phyloP scores from a whole-genome alignment of 371 early-diverging fungal genomes.

The Mucor mucedo region DNA sequence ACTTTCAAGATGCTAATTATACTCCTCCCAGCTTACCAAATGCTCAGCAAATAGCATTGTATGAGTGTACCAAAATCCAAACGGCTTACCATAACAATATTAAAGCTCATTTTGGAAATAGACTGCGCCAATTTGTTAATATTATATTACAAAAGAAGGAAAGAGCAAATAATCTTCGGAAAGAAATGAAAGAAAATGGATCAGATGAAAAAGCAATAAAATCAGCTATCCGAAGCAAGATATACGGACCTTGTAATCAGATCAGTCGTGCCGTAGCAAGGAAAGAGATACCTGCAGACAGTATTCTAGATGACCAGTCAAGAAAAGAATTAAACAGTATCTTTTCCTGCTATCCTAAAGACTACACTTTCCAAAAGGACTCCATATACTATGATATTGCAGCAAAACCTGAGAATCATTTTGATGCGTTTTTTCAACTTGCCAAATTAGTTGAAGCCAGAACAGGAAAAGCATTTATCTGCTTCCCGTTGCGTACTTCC shows the following conservation, averaged over 20 bases:
- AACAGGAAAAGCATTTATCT: not conserved
- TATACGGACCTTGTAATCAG: not conserved
- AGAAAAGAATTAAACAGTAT: not conserved
- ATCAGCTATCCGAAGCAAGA: not conserved
- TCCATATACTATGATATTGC: not conserved
- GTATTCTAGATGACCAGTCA: not conserved
- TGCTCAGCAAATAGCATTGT: constrained; percentile 8
- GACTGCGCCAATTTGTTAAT: not conserved
- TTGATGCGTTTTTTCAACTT: not conserved
- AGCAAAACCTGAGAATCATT: not conserved
- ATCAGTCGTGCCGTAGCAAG: not conserved
- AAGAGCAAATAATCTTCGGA: not conserved
- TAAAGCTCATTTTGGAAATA: constrained; percentile 6
- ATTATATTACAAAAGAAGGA: not conserved
- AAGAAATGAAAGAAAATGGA: not conserved
- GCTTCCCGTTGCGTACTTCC: not conserved
- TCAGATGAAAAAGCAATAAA: not conserved
- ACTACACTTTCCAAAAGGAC: not conserved
- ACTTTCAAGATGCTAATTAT: not conserved
- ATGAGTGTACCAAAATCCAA: constrained; percentile 8
- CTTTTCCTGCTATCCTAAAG: not conserved
- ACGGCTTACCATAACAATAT: constrained; percentile 7
- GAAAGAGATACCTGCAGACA: not conserved
- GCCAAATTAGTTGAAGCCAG: too few species aligned
- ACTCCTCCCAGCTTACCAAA: not conserved